Percentiles rank a stretch among this genome's conserved stretches.
Evolutionary conservation across 1,139 yeast species (phyloP).

Genomic region (Kluyveromyces sp.): DNA sequence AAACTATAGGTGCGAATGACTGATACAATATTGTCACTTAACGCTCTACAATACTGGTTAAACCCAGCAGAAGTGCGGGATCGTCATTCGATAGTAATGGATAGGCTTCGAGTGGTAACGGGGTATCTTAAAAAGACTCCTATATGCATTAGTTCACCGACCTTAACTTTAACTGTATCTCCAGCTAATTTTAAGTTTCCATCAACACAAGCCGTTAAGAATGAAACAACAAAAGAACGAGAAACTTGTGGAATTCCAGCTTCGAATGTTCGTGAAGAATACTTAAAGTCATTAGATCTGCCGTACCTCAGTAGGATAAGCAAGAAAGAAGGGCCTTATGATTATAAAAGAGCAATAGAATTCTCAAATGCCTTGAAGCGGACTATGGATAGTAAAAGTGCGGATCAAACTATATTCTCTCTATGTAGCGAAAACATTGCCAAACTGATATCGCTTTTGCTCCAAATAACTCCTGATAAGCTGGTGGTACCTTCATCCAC

Average conservation of each 20-base stretch:
- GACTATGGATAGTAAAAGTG: background rate
- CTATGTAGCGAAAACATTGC: constrained; percentile 9
- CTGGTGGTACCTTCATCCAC: constrained; percentile 2
- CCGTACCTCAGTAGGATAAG: constrained; percentile 5
- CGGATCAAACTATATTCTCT: constrained; percentile 1
- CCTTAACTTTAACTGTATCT: background rate
- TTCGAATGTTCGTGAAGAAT: background rate
- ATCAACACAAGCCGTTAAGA: background rate
- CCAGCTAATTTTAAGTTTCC: background rate
- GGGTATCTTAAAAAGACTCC: background rate
- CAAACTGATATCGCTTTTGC: constrained; percentile 19
- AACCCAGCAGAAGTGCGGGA: too few relatives aligned
- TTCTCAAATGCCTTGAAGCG: constrained; percentile 12
- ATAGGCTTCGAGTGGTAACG: background rate
- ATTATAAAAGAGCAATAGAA: constrained; percentile 11
- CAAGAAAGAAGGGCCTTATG: constrained; percentile 7
- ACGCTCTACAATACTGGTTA: background rate
- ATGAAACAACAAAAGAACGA: background rate
- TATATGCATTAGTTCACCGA: too few relatives aligned
- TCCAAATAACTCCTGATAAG: constrained; percentile 10
- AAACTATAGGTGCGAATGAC: too few relatives aligned
- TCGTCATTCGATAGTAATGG: background rate
- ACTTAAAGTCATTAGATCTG: constrained; percentile 1
- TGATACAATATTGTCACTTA: too few relatives aligned
- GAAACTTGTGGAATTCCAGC: background rate